Evolutionary conservation across 345 rosid species (phyloP), one percentile per base, ranked within the genome.

Genomic region (Salix purpurea): DNA sequence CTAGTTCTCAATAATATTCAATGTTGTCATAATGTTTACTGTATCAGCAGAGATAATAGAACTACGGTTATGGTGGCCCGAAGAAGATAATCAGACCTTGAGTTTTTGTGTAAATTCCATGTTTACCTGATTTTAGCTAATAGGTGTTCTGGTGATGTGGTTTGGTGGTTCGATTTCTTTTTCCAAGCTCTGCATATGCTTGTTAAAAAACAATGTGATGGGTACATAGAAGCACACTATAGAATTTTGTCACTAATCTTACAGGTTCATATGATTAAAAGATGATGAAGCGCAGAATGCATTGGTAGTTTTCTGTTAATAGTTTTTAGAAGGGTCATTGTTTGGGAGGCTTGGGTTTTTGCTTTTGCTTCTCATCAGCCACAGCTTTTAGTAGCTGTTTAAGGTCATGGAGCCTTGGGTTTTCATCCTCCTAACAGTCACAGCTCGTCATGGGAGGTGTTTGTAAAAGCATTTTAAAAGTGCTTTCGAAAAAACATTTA

Each of bases 1-100:
- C 77, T 48, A 48, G 71, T 74, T 62, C 70, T 32, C 76, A 19
- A 64, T 74, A 68, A 70, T 36, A 11, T 30, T 44, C 37, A 11
- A 30, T 28, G 14, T 12, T 56, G 40, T 42, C 28, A 26, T 42
- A 39, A 42, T 73, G 36, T 39, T 60, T 40, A n/a, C 18, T 21
- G 8, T 40, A n/a, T 23, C 23, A 21, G 56, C 67, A 60, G 68
- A 15, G 58, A 37, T 30, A 37, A 13, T 14, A 61, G 40, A 2
- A 64, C 69, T 19, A 39, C 5, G n/a, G 23, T 50, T 18, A 10
- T 30, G 69, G n/a, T 54, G 19, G 23, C 18, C 46, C 16, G 69
- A 73, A 71, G 65, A n/a, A 58, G 62, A 3, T 58, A 58, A n/a
- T 58, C 52, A 4, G 52, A 58, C 28, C 62, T 58, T 58, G 62